Percentiles rank a stretch among this genome's conserved stretches.
phyloP scores from a whole-genome alignment of 306 rosid species.

The Ormosia semicastrata region DNA sequence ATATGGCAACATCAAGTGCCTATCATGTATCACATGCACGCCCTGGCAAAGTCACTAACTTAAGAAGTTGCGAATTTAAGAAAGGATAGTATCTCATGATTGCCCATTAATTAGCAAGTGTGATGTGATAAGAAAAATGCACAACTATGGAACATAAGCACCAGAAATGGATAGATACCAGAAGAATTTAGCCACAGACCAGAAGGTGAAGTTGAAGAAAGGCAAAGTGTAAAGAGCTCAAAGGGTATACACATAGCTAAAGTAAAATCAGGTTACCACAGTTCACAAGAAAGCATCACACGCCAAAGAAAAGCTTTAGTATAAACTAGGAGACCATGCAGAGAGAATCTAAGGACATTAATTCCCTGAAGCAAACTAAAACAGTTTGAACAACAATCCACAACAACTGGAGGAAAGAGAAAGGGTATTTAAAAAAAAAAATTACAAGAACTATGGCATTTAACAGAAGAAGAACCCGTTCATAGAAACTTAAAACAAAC shows the following conservation, averaged over 20 bases:
- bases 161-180: slow-evolving; percentile 13
- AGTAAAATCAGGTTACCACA: slow-evolving; percentile 43
- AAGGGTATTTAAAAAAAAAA: not conserved
- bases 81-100: not conserved
- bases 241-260: slow-evolving; percentile 14
- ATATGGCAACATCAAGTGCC: slow-evolving; percentile 9
- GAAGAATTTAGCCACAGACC: slow-evolving; percentile 1
- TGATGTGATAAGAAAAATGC: not conserved
- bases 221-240: slow-evolving; percentile 31
- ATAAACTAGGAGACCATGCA: slow-evolving; percentile 24
- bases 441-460: not conserved
- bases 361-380: slow-evolving; percentile 53
- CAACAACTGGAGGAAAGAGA: slow-evolving; percentile 17
- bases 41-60: not conserved
- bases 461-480: not conserved
- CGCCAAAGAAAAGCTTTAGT: slow-evolving; percentile 34
- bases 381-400: slow-evolving; percentile 32
- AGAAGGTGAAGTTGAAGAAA: slow-evolving; percentile 32
- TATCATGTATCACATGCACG: not conserved
- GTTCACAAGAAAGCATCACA: slow-evolving; percentile 75
- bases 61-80: not conserved
- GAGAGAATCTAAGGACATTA: slow-evolving; percentile 48
- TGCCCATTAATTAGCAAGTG: not conserved
- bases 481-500: not conserved
- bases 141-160: slow-evolving; percentile 18